phyloP scores from a whole-genome alignment of 805 yeast species.

The Saturnispora halmiae region DNA sequence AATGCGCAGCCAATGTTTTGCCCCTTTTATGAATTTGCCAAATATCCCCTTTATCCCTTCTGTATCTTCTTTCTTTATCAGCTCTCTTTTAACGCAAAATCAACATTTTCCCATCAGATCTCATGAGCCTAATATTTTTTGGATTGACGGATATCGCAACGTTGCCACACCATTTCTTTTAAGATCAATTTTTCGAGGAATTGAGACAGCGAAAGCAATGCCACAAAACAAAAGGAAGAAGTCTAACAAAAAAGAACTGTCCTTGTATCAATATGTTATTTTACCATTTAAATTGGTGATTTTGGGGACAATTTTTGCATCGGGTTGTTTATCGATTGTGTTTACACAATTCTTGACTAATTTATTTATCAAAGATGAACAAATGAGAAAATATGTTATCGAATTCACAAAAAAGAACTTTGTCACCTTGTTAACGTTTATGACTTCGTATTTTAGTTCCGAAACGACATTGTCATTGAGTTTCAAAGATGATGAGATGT shows the following conservation, averaged over 20 bases:
- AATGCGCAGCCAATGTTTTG: slow-evolving; percentile 31
- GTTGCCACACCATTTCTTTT: no score
- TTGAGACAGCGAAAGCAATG: no score
- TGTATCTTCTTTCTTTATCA: background rate
- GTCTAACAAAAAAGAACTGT: no score
- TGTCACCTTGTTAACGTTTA: slow-evolving; percentile 42
- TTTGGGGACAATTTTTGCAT: slow-evolving; percentile 22
- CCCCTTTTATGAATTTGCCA: slow-evolving; percentile 13
- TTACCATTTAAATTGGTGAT: slow-evolving; percentile 15
- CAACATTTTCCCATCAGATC: background rate
- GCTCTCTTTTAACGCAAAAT: background rate
- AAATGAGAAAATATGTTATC: slow-evolving; percentile 34
- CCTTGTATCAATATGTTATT: background rate
- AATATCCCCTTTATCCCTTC: background rate
- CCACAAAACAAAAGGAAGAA: no score
- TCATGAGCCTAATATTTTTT: no score
- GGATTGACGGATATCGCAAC: no score
- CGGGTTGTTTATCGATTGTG: slow-evolving; percentile 38
- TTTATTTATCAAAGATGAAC: slow-evolving; percentile 25
- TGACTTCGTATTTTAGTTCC: slow-evolving; percentile 38
- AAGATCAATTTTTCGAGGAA: no score
- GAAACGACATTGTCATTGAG: slow-evolving; percentile 47
- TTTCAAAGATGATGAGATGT: slow-evolving; percentile 17
- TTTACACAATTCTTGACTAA: slow-evolving; percentile 37
- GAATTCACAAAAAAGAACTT: slow-evolving; percentile 52